Evolutionary conservation across 2,329 filamentous ascomycete species (phyloP), one percentile per base, ranked within the genome.

Genomic region (Cladosporium colombiae): DNA sequence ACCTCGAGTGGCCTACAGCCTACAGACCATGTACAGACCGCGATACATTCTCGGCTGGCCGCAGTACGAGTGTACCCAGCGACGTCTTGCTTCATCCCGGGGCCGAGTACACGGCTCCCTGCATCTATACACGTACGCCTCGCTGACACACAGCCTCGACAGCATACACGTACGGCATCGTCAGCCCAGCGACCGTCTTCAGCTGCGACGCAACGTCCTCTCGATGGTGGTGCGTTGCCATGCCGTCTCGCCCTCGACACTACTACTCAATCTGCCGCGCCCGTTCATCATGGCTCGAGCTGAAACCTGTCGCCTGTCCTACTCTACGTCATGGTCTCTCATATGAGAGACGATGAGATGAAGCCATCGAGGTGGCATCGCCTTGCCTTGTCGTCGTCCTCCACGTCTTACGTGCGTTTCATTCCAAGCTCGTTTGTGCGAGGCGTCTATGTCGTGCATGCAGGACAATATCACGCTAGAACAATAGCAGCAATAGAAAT

Each of bases 201-300:
- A 62, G 60, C 60, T 53, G 58, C 46, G 35, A 27, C 52, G 52
- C n/a, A 46, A 49, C 57, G 37, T 57, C 55, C 8, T 18, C 40
- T 46, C 23, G 37, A n/a, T n/a, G 8, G n/a, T 55, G 18, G 27
- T 29, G 57, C 57, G 25, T 49, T 60, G 59, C 31, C 31, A 23
- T 62, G 46, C 44, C 60, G 46, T 55, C 46, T 50, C 29, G 6
- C 29, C 29, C 13, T 33, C 46, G 25, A 55, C 23, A n/a, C n/a
- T 46, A n/a, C 21, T 25, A 35, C 44, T 52, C 49, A 53, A 62
- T 62, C 60, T 62, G 60, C 49, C 49, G 37, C 60, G 49, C n/a
- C 60, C 60, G 60, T 49, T 8, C 46, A 35, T 18, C 49, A n/a
- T 14, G 60, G 49, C 33, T 62, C 60, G 37, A 35, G 46, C 33